Evolutionary conservation across 164 flowering plant species (phyloP), one percentile per base, ranked within the genome.

Genomic region (Cinnamomum chago): DNA sequence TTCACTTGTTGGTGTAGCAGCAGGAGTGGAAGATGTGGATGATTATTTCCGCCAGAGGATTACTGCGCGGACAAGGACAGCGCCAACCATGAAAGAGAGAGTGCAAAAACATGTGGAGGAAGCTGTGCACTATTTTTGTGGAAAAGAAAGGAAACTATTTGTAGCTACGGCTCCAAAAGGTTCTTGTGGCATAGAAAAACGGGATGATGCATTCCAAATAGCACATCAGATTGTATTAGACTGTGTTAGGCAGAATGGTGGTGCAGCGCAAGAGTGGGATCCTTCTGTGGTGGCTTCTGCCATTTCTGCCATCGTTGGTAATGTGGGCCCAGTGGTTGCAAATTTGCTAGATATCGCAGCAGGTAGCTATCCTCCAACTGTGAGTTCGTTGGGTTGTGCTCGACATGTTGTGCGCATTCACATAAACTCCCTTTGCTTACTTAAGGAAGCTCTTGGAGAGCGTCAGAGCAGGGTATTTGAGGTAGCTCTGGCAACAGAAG

Each of bases 371-470:
- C 79, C 88, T 66, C 83, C 91, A 23, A 47, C 86, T 55, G 68
- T 83, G 55, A 84, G 85, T 66, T 78, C 88, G 10, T 76, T 88
- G 70, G 81, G 68, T 71, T 76, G 85, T 81, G 97, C 94, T 65
- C 85, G 88, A 65, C 86, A 83, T 62, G 86, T 92, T 67, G 77
- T 92, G 71, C 84, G 85, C 15, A 78, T 96, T 73, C 93, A 89
- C 80, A 78, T 90, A 60, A 83, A 82, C 18, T 96, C 96, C 80
- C 84, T 96, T 25, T 87, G 89, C 80, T 81, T 93, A 27, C 87
- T 96, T 1, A 96, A 90, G 83, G 99, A 96, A 80, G 95, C 97
- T 70, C 90, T 96, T 76, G 98, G 97, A 75, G 99, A 90, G 82
- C 97, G 97, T 47, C 97, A 94, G 72, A 84, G 90, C 81, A 92